Evolutionary conservation across 352 stramenopile genomes (phyloP).

Genomic region (Blastocystis sp.): DNA sequence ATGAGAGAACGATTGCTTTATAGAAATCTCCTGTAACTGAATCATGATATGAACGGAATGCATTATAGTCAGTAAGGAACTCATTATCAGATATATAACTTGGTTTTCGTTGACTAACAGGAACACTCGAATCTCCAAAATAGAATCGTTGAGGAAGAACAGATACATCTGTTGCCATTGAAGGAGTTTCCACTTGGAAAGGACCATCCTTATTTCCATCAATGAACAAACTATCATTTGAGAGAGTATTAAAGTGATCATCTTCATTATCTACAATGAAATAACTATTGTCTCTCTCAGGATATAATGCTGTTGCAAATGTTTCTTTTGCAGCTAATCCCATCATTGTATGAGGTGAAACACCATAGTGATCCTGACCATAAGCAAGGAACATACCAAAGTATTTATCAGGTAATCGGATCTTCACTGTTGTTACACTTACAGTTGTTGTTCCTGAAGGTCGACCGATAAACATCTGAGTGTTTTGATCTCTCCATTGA

Average conservation of each 20-base stretch:
- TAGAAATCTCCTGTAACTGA: conserved; percentile 46
- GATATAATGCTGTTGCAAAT: conserved; percentile 29
- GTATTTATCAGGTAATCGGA: conserved; percentile 56
- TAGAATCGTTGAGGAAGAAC: conserved; percentile 55
- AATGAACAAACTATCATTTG: conserved; percentile 44
- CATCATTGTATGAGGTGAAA: conserved; percentile 33
- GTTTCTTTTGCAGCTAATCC: conserved; percentile 42
- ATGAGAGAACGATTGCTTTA: conserved; percentile 31
- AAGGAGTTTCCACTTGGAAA: conserved; percentile 54
- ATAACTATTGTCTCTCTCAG: conserved; percentile 51
- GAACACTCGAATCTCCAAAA: neutral
- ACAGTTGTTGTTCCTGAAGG: neutral
- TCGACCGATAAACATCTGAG: conserved; percentile 54
- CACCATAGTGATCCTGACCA: conserved; percentile 37
- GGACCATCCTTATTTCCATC: conserved; percentile 55
- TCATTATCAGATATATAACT: conserved; percentile 50
- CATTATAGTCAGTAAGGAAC: conserved; percentile 43
- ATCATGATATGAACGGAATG: conserved; percentile 35
- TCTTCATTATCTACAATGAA: conserved; percentile 54
- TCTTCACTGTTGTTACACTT: conserved; percentile 35
- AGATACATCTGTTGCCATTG: conserved; percentile 44
- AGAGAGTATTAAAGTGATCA: conserved; percentile 36
- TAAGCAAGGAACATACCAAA: conserved; percentile 59
- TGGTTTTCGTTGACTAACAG: neutral
- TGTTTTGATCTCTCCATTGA: conserved; percentile 43